These are phyloP conservation scores for Candida labiduridarum DNA, from an alignment of 1,139 yeast genomes.

Conservation along the genomic window DNA sequence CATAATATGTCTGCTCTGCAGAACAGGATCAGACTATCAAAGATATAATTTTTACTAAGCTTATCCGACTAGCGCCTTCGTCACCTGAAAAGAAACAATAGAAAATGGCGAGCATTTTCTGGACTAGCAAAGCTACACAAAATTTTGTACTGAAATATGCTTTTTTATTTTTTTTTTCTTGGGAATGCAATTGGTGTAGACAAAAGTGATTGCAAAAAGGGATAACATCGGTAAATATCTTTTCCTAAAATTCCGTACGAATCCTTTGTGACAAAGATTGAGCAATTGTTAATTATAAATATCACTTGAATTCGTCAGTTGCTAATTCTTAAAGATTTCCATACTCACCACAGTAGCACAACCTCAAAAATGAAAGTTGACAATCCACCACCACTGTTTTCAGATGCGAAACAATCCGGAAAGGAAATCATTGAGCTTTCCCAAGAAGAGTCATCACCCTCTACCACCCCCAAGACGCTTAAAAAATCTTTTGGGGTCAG, in stretches of 20 bases:
- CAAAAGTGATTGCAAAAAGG: not conserved
- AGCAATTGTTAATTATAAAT: not conserved
- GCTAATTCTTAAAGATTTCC: not conserved
- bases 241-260: not conserved
- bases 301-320: not conserved
- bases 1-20: no score
- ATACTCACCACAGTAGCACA: not conserved
- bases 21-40: no score
- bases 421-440: not conserved
- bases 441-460: not conserved
- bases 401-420: not conserved
- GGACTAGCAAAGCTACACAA: not conserved
- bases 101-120: not conserved
- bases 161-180: not conserved
- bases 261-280: not conserved
- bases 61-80: not conserved
- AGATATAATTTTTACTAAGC: not conserved
- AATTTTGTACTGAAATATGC: not conserved
- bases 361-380: not conserved
- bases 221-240: not conserved
- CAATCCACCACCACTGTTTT: not conserved
- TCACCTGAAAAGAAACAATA: not conserved
- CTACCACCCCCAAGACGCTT: not conserved
- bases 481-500: constrained; percentile 38
- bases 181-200: no score